A percentile compares a stretch with the other conserved stretches of the same genome.
Conservation (phyloP, 2,329 filamentous ascomycete species). For the Thielaviopsis ethacetica region DNA sequence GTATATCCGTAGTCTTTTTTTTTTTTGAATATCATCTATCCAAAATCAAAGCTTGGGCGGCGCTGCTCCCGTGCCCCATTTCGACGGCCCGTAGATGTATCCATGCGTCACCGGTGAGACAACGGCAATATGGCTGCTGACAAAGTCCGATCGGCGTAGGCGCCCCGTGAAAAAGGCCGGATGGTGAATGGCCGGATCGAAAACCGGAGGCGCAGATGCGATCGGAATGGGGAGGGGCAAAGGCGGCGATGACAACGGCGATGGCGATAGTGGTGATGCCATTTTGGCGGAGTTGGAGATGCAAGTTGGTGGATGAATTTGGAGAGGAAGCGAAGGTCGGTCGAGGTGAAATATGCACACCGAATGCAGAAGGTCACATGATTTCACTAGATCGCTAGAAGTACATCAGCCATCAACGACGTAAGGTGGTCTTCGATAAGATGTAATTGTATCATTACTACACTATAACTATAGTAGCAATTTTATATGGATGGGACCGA, state of each 20-base stretch:
- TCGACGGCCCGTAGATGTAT: conserved; percentile 3
- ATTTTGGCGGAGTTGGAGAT: not conserved
- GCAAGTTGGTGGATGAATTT: not conserved
- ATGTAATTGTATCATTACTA: too few species aligned
- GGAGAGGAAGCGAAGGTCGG: not conserved
- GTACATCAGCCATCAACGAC: too few species aligned
- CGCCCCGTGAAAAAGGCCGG: conserved; percentile 8
- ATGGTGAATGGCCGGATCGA: conserved; percentile 8
- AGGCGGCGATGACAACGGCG: too few species aligned
- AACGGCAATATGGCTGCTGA: not conserved
- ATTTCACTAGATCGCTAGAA: not conserved
- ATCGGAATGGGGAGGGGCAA: not conserved
- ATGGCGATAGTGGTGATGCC: not conserved
- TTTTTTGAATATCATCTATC: not conserved
- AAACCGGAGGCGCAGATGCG: not conserved
- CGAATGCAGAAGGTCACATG: not conserved
- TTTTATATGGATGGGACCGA: not conserved
- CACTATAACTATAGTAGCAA: too few species aligned
- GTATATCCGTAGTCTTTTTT: not conserved
- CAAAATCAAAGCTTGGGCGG: conserved; percentile 3
- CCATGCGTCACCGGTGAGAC: conserved; percentile 5
- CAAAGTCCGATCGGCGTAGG: not conserved
- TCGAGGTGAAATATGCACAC: not conserved
- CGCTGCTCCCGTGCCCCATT: not conserved
- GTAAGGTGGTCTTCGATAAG: too few species aligned